Base-by-base conservation (phyloP, 164 flowering plant species). In the Magnolia sinica region DNA sequence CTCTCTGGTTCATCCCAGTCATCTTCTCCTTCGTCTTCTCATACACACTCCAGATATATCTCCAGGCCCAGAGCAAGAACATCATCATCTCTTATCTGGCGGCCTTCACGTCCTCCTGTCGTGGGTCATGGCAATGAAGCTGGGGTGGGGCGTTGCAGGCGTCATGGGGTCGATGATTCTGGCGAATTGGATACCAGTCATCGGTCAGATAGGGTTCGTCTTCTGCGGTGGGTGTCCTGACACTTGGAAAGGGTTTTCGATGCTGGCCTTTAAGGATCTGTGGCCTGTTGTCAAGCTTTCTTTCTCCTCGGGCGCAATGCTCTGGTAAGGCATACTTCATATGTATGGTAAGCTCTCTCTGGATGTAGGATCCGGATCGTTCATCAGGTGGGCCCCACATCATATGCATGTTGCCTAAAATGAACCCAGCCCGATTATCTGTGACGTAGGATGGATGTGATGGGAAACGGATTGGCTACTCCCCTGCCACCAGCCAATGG, bases 201-300 rank as follows among this genome's bases (percentile, higher is more conserved):
- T 87, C 0, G 91, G 91, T 37, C 87, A 84, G 64, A 58, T 87
- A 31, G 1, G 50, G 14, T 87, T 64, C 51, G 68, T 83, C 27
- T 16, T 75, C 0, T 77, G 79, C 55, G 91, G 92, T 8, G 82
- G 89, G 7, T 90, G 94, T 64, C 84, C 75, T 0, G 83, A 84
- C 3, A 90, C 94, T 1, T 90, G 91, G 93, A 86, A 29, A 6
- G 91, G 93, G 59, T 85, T 90, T 80, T 86, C 91, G 3, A 2
- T 67, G 1, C 50, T 78, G 7, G 94, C 94, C 4, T 86, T 88
- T 66, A 78, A 76, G 58, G 91, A 87, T 77, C 83, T 91, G 1
- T 85, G 88, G 86, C 90, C 86, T 0, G 82, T 89, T 1, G 24
- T 87, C 70, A 89, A 87, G 82, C 88, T 91, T 11, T 89, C 95